Base-by-base conservation (phyloP, 108 stramenopile genomes). In the Conticribra guillardii region DNA sequence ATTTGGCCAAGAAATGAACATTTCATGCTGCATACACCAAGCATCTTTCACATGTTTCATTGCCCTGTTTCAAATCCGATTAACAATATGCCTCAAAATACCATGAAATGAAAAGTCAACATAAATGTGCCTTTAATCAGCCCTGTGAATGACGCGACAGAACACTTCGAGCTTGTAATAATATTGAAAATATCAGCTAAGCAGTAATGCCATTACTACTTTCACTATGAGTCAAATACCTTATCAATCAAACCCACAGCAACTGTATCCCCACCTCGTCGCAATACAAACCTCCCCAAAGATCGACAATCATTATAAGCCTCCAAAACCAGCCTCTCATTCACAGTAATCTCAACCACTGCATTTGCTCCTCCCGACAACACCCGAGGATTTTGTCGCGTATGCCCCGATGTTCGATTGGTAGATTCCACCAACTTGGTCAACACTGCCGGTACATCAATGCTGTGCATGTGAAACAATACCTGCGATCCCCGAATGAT, bases 401-500 rank as follows among this genome's bases (percentile, higher is more conserved):
- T 33, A n/a, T 26, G 61, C 0, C 51, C 41, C 33, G 63, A 69
- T 28, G 64, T 70, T 0, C 69, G 60, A 33, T 75, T 81, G 29
- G 55, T 44, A 4, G 74, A 48, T 8, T 60, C 61, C 29, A 81
- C 22, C 31, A 94, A 74, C 46, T 80, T 88, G 52, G 69, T 84
- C 34, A 91, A 26, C 7, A 82, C 75, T 0, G 85, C 85, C 4
- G 92, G 92, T 16, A 90, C 80, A 72, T 90, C 90, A 55, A 94
- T 73, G 55, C 79, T 80, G 55, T 94, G 89, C 87, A 94, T 94
- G 55, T 94, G 92, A 45, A 91, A 83, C 34, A 89, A 53, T 2
- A 91, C 91, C 52, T 88, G 89, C 4, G 93, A 85, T 29, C 89
- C 89, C 28, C 82, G 80, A 24, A 89, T 78, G n/a, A 89, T 82